These are phyloP conservation scores for Globisporangium camurandrum DNA, from an alignment of 352 stramenopile genomes.

Conservation along the genomic window DNA sequence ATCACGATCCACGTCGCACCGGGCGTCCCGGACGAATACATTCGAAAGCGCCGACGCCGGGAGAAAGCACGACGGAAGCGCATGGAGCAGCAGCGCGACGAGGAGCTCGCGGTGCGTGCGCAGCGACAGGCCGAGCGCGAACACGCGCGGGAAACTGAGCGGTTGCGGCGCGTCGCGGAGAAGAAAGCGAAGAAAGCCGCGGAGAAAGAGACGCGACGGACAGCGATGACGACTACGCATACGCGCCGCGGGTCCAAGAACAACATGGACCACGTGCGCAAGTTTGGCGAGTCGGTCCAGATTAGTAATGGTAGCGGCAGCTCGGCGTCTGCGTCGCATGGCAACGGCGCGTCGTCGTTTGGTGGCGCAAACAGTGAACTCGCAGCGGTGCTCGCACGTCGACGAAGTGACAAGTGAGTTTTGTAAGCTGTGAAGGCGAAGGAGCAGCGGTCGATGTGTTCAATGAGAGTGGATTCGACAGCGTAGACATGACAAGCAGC, in stretches of 20 bases:
- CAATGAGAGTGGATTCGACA: no score
- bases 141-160: conserved; percentile 60
- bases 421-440: no score
- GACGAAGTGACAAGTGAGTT: conserved; percentile 36
- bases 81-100: conserved; percentile 60
- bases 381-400: conserved; percentile 67
- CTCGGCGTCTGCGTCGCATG: conserved; percentile 15
- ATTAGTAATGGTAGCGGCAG: no score
- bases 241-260: no score
- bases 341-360: conserved; percentile 13
- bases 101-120: conserved; percentile 64
- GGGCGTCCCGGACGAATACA: conserved; percentile 78
- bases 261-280: conserved; percentile 58
- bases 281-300: conserved; percentile 66
- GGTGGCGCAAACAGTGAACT: conserved; percentile 76
- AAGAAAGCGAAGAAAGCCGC: conserved; percentile 85
- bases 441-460: no score
- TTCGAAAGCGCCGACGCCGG: conserved; percentile 78
- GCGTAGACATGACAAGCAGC: no score
- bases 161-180: conserved; percentile 66
- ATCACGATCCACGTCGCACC: conserved; percentile 51
- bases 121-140: conserved; percentile 62
- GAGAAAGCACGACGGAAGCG: conserved; percentile 74
- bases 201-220: conserved; percentile 57
- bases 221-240: no score